Evolutionary conservation across 139 green algal genomes (phyloP).

Genomic region (Spirogloea muscicola): DNA sequence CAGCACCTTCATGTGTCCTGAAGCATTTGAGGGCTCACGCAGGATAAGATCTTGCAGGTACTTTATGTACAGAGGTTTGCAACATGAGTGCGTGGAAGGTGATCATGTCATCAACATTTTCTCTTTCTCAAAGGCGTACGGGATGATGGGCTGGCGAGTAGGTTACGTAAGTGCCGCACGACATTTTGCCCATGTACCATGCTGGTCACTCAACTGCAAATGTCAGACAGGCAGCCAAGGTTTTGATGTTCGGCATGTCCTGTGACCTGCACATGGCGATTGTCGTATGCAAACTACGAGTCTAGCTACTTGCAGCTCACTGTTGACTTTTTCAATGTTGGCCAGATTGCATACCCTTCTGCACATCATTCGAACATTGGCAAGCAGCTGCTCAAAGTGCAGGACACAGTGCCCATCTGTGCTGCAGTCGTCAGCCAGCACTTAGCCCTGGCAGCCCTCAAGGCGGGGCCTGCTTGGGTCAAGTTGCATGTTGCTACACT

Average conservation of each 20-base stretch:
- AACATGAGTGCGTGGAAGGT: slow-evolving; percentile 61
- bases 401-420: slow-evolving; percentile 93
- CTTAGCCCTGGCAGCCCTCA: slow-evolving; percentile 54
- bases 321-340: too few species aligned
- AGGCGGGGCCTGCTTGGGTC: slow-evolving; percentile 61
- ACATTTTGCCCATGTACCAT: neutral
- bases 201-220: neutral
- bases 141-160: slow-evolving; percentile 63
- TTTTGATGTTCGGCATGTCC: neutral
- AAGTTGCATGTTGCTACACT: slow-evolving; percentile 48
- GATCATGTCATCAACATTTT: slow-evolving; percentile 80
- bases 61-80: slow-evolving; percentile 69
- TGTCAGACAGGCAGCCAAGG: neutral
- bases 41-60: slow-evolving; percentile 44
- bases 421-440: slow-evolving; percentile 68
- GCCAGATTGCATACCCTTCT: slow-evolving; percentile 39
- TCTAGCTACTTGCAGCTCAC: neutral
- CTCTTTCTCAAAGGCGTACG: slow-evolving; percentile 76
- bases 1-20: slow-evolving; percentile 1
- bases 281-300: neutral
- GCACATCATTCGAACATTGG: too few species aligned
- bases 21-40: neutral
- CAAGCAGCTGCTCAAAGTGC: slow-evolving; percentile 70
- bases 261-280: neutral
- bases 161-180: slow-evolving; percentile 61